phyloP scores from a whole-genome alignment of 305 asterid genomes.

The Plantago coronopus region DNA sequence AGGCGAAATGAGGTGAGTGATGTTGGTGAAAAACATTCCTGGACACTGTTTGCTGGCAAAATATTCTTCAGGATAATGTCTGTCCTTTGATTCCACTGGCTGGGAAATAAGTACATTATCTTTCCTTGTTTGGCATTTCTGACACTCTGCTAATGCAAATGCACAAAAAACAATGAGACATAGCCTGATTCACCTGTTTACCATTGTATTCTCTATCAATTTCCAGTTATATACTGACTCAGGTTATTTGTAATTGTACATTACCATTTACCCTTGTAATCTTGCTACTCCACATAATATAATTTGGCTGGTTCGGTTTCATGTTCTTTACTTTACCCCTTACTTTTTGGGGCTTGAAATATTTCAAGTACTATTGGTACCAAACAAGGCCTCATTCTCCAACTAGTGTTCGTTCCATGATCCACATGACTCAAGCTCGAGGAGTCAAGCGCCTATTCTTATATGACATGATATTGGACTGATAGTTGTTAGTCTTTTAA shows the following conservation, averaged over 20 bases:
- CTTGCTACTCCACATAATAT: too few species aligned
- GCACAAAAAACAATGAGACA: constrained; percentile 19
- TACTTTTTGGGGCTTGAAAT: too few species aligned
- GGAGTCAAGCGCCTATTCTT: too few species aligned
- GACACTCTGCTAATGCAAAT: constrained; percentile 15
- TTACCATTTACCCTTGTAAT: background rate
- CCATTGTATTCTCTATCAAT: constrained; percentile 6
- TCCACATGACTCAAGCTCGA: too few species aligned
- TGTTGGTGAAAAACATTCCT: background rate
- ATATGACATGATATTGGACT: too few species aligned
- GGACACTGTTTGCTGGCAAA: constrained; percentile 4
- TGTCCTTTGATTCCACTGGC: constrained; percentile 6
- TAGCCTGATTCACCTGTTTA: constrained; percentile 12
- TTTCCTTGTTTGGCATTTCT: constrained; percentile 13
- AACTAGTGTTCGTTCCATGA: too few species aligned
- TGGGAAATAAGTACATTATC: background rate
- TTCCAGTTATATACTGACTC: constrained; percentile 14
- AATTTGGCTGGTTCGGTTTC: too few species aligned
- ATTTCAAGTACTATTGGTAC: too few species aligned
- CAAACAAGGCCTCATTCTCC: too few species aligned
- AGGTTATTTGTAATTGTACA: background rate
- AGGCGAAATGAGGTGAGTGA: too few species aligned
- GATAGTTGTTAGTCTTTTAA: too few species aligned
- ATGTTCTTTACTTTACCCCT: too few species aligned
- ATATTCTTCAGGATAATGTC: constrained; percentile 6